phyloP scores from a whole-genome alignment of 345 rosid genomes.

The Eutrema yunnanense region DNA sequence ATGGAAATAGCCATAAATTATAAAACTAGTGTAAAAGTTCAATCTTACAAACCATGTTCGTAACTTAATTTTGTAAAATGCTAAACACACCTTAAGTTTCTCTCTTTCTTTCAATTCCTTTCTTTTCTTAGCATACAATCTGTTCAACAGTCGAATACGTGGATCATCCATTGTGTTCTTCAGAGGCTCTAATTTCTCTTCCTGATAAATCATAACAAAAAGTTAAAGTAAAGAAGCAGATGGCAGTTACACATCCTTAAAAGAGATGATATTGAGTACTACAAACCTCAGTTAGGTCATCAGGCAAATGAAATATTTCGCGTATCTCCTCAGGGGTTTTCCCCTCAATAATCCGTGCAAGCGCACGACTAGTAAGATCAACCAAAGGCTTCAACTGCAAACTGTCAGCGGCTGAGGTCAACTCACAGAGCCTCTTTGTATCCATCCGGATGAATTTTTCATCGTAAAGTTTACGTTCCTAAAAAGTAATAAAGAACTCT shows the following conservation, averaged over 20 bases:
- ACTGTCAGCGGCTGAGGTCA: constrained; percentile 97
- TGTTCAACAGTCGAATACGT: constrained; percentile 80
- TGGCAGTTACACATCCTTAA: not conserved
- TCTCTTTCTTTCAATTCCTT: constrained; percentile 78
- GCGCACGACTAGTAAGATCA: constrained; percentile 94
- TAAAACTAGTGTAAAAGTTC: not conserved
- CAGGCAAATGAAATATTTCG: constrained; percentile 91
- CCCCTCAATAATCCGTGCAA: constrained; percentile 90
- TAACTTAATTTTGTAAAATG: not conserved
- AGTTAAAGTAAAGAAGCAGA: constrained; percentile 1
- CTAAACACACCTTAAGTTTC: constrained; percentile 55
- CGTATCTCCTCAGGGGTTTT: constrained; percentile 91
- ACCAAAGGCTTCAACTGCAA: constrained; percentile 88
- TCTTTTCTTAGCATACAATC: constrained; percentile 87
- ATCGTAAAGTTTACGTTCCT: constrained; percentile 86
- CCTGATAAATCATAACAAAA: constrained; percentile 37
- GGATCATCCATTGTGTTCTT: constrained; percentile 84
- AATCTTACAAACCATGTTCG: not conserved
- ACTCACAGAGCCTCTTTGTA: constrained; percentile 82
- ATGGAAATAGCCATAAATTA: constrained; percentile 6
- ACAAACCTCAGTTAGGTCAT: constrained; percentile 94
- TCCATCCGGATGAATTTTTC: constrained; percentile 90
- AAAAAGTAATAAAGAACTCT: constrained; percentile 7
- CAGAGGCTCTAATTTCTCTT: constrained; percentile 92
- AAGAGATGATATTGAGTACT: constrained; percentile 24